Conservation (phyloP, 768 basidiomycete species). For the Amylocystis lapponica region DNA sequence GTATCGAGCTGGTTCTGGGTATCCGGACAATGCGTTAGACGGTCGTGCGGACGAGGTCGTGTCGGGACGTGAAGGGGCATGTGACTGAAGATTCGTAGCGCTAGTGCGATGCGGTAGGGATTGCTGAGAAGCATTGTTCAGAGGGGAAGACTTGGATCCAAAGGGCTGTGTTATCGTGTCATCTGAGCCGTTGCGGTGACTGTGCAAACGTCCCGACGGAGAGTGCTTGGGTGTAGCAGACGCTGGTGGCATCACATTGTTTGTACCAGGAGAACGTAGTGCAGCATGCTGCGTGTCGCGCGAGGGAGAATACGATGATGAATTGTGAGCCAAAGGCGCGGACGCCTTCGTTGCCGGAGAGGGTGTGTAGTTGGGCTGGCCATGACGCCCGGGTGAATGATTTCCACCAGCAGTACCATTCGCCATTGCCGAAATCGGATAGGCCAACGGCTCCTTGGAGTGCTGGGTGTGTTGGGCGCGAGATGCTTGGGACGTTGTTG, state of each 20-base stretch:
- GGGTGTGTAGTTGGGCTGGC: too few species aligned
- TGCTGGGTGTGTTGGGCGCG: too few species aligned
- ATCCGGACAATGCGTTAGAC: constrained; percentile 17
- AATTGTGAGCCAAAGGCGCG: background rate
- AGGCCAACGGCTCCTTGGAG: too few species aligned
- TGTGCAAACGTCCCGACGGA: constrained; percentile 16
- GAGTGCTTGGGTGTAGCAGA: constrained; percentile 15
- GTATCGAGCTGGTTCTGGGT: constrained; percentile 23
- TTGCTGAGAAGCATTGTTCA: constrained; percentile 9
- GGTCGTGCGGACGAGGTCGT: constrained; percentile 16
- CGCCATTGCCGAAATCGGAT: too few species aligned
- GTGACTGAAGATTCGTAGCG: constrained; percentile 13
- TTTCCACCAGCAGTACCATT: too few species aligned
- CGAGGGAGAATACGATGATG: constrained; percentile 5
- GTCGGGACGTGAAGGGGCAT: constrained; percentile 21
- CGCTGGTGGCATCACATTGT: constrained; percentile 3
- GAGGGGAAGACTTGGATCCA: constrained; percentile 17
- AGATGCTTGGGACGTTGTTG: too few species aligned
- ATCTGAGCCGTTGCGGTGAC: constrained; percentile 22
- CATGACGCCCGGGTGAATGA: too few species aligned
- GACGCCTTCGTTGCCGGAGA: too few species aligned
- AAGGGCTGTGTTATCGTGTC: constrained; percentile 19
- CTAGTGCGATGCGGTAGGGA: constrained; percentile 16
- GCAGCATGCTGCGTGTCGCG: constrained; percentile 4
- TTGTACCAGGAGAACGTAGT: constrained; percentile 7